Percentiles rank a stretch among this genome's conserved stretches.
Evolutionary conservation across 192 early-diverging fungal genomes (phyloP).

Genomic region (Backusella tuberculispora): DNA sequence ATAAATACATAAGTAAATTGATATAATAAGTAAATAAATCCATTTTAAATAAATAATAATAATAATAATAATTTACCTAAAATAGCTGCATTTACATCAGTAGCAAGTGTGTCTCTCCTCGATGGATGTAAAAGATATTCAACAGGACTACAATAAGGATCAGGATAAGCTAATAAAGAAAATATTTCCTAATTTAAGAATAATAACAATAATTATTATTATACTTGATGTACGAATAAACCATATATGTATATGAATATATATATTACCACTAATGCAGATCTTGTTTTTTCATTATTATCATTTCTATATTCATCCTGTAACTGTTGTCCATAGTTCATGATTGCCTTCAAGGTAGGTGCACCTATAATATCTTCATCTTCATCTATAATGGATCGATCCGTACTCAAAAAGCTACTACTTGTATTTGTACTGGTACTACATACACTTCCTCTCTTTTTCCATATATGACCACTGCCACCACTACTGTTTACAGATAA

Average conservation of each 20-base stretch:
- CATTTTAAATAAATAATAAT: not conserved
- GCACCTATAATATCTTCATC: not conserved
- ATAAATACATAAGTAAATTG: not conserved
- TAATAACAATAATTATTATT: not conserved
- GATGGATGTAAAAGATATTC: slow-evolving; percentile 57
- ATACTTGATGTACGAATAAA: no score
- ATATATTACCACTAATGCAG: slow-evolving; percentile 24
- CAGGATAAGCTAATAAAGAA: slow-evolving; percentile 77
- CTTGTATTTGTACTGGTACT: not conserved
- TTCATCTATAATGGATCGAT: not conserved
- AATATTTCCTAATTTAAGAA: slow-evolving; percentile 59
- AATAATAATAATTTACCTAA: slow-evolving; percentile 40
- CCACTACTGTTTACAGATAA: not conserved
- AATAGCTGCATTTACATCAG: slow-evolving; percentile 70
- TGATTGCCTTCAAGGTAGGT: slow-evolving; percentile 33
- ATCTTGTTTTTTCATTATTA: slow-evolving; percentile 7
- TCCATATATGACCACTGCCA: not conserved
- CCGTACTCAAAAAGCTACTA: not conserved
- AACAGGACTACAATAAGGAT: slow-evolving; percentile 60
- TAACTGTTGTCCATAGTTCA: slow-evolving; percentile 55
- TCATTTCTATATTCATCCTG: slow-evolving; percentile 53
- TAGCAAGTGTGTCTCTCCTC: slow-evolving; percentile 65
- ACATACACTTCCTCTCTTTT: slow-evolving; percentile 1
- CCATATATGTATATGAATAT: not conserved
- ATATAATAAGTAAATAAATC: not conserved